Evolutionary conservation across 139 green algal species (phyloP).

Genomic region (Nannochloris sp.): DNA sequence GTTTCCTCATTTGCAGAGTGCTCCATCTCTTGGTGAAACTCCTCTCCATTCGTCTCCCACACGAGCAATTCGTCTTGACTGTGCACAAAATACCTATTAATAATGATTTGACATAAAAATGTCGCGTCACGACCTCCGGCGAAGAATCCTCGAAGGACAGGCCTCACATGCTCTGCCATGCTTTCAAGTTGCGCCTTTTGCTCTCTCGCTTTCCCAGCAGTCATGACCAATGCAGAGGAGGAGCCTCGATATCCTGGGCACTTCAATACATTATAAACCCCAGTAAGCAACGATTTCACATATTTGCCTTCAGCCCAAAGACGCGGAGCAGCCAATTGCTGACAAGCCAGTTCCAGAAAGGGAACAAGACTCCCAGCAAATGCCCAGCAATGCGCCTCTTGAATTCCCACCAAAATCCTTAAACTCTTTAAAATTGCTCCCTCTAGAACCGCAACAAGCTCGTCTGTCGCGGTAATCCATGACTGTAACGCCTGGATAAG

Average conservation of each 20-base stretch:
- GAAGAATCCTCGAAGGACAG: conserved; percentile 7
- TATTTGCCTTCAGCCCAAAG: background rate
- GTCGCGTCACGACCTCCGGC: no score
- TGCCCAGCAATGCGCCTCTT: conserved; percentile 72
- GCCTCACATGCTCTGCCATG: background rate
- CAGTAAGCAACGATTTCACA: background rate
- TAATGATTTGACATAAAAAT: no score
- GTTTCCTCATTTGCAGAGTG: conserved; percentile 46
- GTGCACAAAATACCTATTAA: no score
- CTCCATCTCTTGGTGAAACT: conserved; percentile 57
- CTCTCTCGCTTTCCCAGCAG: conserved; percentile 1
- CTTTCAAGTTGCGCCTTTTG: conserved; percentile 20
- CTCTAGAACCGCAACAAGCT: conserved; percentile 56
- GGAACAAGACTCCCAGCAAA: conserved; percentile 42
- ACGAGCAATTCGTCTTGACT: no score
- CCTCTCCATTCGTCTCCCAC: conserved; percentile 38
- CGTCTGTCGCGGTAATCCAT: conserved; percentile 7
- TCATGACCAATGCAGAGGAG: conserved; percentile 17
- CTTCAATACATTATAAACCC: conserved; percentile 16
- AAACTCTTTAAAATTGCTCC: conserved; percentile 69
- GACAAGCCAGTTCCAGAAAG: conserved; percentile 22
- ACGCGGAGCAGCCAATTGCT: background rate
- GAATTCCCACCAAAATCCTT: conserved; percentile 59
- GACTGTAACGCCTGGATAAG: background rate
- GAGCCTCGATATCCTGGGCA: conserved; percentile 35